Base-by-base conservation (phyloP, 2,329 filamentous ascomycete species). In the Talaromyces sp. region DNA sequence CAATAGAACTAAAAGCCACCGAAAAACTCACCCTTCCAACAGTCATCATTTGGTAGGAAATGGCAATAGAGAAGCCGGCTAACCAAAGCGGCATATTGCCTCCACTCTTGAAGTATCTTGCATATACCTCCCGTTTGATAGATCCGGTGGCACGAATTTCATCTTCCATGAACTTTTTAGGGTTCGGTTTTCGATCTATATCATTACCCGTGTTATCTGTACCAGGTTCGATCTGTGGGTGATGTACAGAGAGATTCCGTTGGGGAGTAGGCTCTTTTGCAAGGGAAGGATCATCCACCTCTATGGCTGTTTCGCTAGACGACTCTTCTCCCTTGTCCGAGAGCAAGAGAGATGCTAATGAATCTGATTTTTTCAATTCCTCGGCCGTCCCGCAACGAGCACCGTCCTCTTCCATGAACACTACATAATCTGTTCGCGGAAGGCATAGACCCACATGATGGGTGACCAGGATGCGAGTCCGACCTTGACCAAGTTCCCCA, bases 381-480 rank as follows among this genome's bases (percentile, higher is more conserved):
- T 85, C 82, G 1, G 89, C 78, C 1, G 86, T 74, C 0, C 89
- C 90, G 3, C 86, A 82, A 49, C 87, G 78, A 8, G 89, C 82
- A 9, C 78, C 80, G 9, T 89, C 90, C 58, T 90, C 84, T 27
- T 85, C 87, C 1, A 95, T 82, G 63, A 90, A 84, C 5, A 93
- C 86, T 7, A 90, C 80, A 66, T 89, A 93, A 67, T 89, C 89
- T 7, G 90, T 86, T 69, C 84, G 84, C 13, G 88, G 80, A 59
- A 90, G 81, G 64, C 87, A 89, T 2, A 93, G 80, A 1, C 84
- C 84, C 19, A 92, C 87, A 67, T 93, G 89, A 69, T 95, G 90
- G 0, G 90, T 95, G 26, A 92, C 90, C 4, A 95, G 77, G 53
- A 95, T 90, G 32, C 90, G 80, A 1, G 90, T 95, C 58, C 90